Conservation (phyloP, 2,329 filamentous ascomycete species). For the Aspergillus sp. region DNA sequence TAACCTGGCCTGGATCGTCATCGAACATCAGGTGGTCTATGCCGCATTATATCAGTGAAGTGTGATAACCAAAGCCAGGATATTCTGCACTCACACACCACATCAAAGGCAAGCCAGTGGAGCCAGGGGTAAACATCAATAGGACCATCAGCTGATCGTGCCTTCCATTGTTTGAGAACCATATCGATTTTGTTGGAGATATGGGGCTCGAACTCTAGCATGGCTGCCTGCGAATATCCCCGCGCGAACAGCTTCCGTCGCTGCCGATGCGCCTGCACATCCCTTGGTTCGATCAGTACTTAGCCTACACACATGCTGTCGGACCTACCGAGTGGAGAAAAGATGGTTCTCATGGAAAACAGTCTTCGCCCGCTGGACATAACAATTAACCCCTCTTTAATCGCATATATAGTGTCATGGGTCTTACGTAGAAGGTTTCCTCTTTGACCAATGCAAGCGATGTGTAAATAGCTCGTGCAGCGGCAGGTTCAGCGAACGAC, state of each 20-base stretch:
- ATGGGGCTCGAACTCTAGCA: not conserved
- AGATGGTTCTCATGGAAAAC: not conserved
- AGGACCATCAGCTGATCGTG: not conserved
- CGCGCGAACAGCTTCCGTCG: slow-evolving; percentile 1
- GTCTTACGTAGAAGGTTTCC: not conserved
- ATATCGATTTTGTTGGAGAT: not conserved
- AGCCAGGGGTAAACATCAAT: slow-evolving; percentile 5
- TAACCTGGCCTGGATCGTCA: not conserved
- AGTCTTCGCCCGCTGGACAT: not conserved
- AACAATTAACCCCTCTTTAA: not conserved
- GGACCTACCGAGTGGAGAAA: not conserved
- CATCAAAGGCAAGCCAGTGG: not conserved
- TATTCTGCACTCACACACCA: not conserved
- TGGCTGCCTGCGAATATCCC: not conserved
- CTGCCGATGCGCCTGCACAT: not conserved
- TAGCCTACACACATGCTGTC: not conserved
- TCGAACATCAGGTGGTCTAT: slow-evolving; percentile 1
- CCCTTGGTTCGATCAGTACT: not conserved
- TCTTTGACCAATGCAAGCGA: not conserved
- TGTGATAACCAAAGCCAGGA: no score
- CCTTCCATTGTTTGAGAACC: not conserved
- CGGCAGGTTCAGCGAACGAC: not conserved
- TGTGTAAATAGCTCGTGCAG: not conserved
- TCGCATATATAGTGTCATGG: not conserved
- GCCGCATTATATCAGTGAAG: not conserved